Conservation (phyloP, 2,329 filamentous ascomycete genomes). For the Ploettnerulaceae sp. region DNA sequence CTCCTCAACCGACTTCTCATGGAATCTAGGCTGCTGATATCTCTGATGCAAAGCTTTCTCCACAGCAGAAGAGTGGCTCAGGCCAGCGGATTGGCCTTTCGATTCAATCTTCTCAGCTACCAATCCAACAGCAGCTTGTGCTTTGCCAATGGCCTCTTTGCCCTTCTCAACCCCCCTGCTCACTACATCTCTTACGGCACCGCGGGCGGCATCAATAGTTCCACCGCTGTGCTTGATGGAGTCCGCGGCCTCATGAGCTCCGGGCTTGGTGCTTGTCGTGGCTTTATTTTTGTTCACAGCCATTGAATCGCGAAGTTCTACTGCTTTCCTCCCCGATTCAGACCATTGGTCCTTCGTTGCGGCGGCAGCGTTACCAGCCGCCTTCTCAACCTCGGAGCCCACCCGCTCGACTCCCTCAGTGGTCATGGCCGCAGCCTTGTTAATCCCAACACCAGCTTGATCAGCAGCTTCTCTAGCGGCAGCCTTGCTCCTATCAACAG, state of each 20-base stretch:
- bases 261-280: constrained; percentile 23
- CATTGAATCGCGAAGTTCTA: constrained; percentile 30
- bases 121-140: constrained; percentile 36
- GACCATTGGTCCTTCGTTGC: constrained; percentile 22
- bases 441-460: constrained; percentile 21
- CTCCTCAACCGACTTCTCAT: constrained; percentile 48
- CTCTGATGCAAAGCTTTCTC: constrained; percentile 50
- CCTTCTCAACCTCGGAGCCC: constrained; percentile 12
- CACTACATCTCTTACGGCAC: constrained; percentile 35
- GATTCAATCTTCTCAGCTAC: constrained; percentile 37
- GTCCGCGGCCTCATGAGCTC: constrained; percentile 24
- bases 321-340: constrained; percentile 23
- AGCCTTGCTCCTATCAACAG: constrained; percentile 37
- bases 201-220: constrained; percentile 38
- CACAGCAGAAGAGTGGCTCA: constrained; percentile 24
- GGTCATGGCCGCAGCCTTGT: constrained; percentile 25
- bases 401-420: constrained; percentile 24
- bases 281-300: constrained; percentile 29
- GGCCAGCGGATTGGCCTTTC: constrained; percentile 36
- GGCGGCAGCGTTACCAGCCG: constrained; percentile 20
- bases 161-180: constrained; percentile 33
- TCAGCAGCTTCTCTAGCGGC: constrained; percentile 29
- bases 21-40: constrained; percentile 41
- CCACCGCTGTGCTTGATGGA: constrained; percentile 30
- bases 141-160: constrained; percentile 37